Base-by-base conservation (phyloP, 2,329 filamentous ascomycete species). In the Sordariomycetes sp. region DNA sequence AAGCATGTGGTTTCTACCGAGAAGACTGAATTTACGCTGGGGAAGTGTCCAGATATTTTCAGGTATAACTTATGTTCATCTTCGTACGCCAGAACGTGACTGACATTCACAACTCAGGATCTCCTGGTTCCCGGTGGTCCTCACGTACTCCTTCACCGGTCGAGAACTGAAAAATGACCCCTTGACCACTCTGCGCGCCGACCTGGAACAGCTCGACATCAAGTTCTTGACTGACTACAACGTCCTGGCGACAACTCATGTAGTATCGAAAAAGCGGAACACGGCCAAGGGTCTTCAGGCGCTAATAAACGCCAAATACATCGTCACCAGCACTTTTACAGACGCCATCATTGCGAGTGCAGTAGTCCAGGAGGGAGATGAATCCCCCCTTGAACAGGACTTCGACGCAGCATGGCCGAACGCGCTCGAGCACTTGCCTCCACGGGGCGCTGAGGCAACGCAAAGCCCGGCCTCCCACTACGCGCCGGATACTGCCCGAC, bases 261-360 rank as follows among this genome's bases (percentile, higher is more conserved):
- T 95, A 12, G 84, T 97, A 36, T 85, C 89, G 8, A 88, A 84
- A 68, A 96, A 95, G 70, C 81, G 94, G 53, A 99, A 97, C 68
- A 92, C 90, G 0, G 81, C 91, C 0, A 90, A 90, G 62, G 89
- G 89, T 0, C 76, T 99, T 2, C 90, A 95, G 66, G 92, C 89
- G 1, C 75, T 99, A 10, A 85, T 96, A 42, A 87, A 90, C 64
- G 90, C 82, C 15, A 86, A 80, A 68, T 82, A 84, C 62, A 85
- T 97, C 50, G 90, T 97, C 12, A 82, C 82, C 3, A 76, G 81
- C 57, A 77, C 79, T 0, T 97, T 87, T 62, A 75, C 96, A 15
- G 82, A 90, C 61, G 86, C 86, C 0, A 72, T 97, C 1, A 75
- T 84, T 1, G 74, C 79, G 50, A 85, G 79, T 6, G 79, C 84